These are phyloP conservation scores for Porogramme epimiltina DNA, from an alignment of 1,284 basidiomycete genomes.

Conservation along the genomic window DNA sequence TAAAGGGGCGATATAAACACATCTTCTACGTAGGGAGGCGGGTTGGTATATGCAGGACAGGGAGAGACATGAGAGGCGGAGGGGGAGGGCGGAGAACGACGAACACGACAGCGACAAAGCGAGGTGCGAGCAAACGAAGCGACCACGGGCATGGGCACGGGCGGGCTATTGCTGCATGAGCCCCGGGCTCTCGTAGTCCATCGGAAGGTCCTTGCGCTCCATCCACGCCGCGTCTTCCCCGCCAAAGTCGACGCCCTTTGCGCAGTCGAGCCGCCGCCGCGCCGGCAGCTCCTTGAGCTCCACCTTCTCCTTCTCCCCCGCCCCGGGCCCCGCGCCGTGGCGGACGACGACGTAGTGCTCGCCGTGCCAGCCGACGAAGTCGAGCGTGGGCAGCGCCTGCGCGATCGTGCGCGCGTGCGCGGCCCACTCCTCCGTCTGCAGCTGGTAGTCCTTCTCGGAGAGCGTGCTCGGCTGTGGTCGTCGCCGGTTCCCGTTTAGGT, in stretches of 20 bases:
- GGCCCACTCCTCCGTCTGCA: constrained; percentile 60
- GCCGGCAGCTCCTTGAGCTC: constrained; percentile 67
- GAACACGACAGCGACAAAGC: constrained; percentile 3
- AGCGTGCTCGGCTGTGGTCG: constrained; percentile 58
- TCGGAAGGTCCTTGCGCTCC: constrained; percentile 69
- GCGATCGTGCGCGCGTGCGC: constrained; percentile 52
- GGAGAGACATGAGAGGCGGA: too few relatives aligned
- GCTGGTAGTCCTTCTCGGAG: constrained; percentile 57
- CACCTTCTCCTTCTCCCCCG: constrained; percentile 26
- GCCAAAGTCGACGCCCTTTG: constrained; percentile 67
- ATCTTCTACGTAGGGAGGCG: too few relatives aligned
- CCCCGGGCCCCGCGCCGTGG: constrained; percentile 2
- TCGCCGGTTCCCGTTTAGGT: constrained; percentile 49
- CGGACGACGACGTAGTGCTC: constrained; percentile 67
- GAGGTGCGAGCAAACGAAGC: neutral
- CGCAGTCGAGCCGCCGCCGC: constrained; percentile 59
- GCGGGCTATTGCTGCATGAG: constrained; percentile 33
- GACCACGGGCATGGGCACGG: neutral
- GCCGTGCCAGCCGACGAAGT: constrained; percentile 70
- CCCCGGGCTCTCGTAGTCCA: constrained; percentile 68
- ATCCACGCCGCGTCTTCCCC: constrained; percentile 65
- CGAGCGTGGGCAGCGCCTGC: constrained; percentile 47
- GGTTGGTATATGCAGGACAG: too few relatives aligned
- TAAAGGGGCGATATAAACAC: too few relatives aligned
- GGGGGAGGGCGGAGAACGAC: too few relatives aligned